Base-by-base conservation (phyloP, 768 basidiomycete species). In the Mrakia frigida region DNA sequence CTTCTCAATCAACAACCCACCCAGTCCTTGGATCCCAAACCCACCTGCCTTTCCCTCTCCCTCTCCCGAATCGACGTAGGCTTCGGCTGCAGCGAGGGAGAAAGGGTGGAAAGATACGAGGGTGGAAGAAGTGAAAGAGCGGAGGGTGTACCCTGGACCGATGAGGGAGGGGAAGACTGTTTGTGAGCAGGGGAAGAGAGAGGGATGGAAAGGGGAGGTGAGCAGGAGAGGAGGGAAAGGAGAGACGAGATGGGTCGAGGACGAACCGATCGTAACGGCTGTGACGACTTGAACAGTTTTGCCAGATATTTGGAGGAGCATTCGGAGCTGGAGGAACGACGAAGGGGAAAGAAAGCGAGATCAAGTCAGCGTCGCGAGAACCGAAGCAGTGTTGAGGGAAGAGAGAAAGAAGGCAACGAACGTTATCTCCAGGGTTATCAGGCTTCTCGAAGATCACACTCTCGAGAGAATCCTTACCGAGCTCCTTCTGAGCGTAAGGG, bases 231-330 rank as follows among this genome's bases (percentile, higher is more conserved):
- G 41, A 63, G 28, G 33, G 52, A n/a, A 35, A 13, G 31, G n/a
- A 31, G 25, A 14, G 2, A 60, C 28, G 37, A 25, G 31, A 14
- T 2, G 60, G 37, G 23, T 14, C 31, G n/a, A 21, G 31, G 67
- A 78, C 88, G 79, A 77, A 93, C 93, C 91, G 16, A 98, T 83
- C 21, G 88, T 87, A 25, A 98, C 89, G 13, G 94, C 96, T 0
- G 95, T 98, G 31, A 97, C 92, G 31, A 98, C 93, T 82, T 96
- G 92, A 80, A 94, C 96, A 0, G 90, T 87, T 69, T 87, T 86
- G 10, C 94, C 96, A 70, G 94, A 94, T 78, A 97, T 85, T 76
- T 94, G 91, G 67, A 91, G 84, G 74, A 99, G 86, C 92, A 94
- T 96, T 33, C 92, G 88, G 67, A 92, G 81, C 82, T 98, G 91